These are phyloP conservation scores for Lentinula raphanica DNA, from an alignment of 768 basidiomycete genomes.

Conservation along the genomic window DNA sequence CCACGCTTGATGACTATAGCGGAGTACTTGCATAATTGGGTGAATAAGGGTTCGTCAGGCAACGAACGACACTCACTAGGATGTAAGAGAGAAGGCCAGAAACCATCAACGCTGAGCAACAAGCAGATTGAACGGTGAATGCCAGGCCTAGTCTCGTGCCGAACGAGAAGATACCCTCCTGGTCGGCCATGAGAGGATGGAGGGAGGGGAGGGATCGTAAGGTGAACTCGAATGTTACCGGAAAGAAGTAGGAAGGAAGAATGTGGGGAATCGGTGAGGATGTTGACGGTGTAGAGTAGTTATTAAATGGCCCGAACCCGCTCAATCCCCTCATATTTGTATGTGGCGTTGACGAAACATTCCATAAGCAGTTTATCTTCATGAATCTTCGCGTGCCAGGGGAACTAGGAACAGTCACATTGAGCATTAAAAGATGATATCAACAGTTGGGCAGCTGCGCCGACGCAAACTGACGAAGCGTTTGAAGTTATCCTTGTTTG, in stretches of 20 bases:
- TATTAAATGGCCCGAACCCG: neutral
- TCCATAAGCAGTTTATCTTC: neutral
- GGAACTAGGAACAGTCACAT: neutral
- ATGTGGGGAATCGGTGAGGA: neutral
- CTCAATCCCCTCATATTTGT: neutral
- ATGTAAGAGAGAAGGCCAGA: constrained; percentile 23
- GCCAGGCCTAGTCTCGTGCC: constrained; percentile 23
- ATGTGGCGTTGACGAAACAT: neutral
- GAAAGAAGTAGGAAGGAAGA: neutral
- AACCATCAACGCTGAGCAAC: constrained; percentile 24
- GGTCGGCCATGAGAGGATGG: neutral
- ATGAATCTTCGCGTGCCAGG: neutral
- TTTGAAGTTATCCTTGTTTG: too few species aligned
- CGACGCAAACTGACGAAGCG: too few species aligned
- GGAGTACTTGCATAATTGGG: constrained; percentile 17
- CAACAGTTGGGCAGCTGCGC: neutral
- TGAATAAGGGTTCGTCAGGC: neutral
- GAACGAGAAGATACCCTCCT: constrained; percentile 8
- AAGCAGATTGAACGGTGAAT: constrained; percentile 25
- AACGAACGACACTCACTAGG: constrained; percentile 14
- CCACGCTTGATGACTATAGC: constrained; percentile 19
- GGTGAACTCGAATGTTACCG: neutral
- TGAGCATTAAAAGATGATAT: neutral
- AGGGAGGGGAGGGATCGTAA: neutral
- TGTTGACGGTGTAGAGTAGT: neutral